These are phyloP conservation scores for Artemisia tridentata DNA, from an alignment of 129 eudicot species.

Conservation along the genomic window DNA sequence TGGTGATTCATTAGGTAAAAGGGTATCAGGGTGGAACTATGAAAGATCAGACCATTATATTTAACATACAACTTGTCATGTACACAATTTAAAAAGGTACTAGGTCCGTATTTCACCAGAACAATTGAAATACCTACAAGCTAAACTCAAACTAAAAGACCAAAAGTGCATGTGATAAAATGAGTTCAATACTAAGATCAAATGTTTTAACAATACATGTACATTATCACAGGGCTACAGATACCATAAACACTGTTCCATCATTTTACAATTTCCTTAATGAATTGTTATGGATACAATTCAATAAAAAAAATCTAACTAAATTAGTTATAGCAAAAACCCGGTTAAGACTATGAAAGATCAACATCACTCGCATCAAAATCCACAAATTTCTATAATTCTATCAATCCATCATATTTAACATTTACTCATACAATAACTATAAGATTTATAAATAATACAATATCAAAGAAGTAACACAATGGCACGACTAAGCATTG, in stretches of 20 bases:
- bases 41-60: no score
- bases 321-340: not conserved
- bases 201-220: no score
- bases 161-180: no score
- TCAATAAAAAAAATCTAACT: not conserved
- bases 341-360: not conserved
- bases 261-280: not conserved
- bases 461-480: not conserved
- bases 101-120: no score
- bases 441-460: not conserved
- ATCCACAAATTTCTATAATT: not conserved
- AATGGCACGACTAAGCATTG: conserved; percentile 7
- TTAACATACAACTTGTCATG: no score
- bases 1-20: no score
- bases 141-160: no score
- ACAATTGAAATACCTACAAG: no score
- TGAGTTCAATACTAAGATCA: no score
- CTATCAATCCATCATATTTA: not conserved
- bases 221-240: not conserved
- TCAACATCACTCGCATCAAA: not conserved
- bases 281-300: not conserved
- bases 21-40: no score
- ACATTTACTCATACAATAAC: not conserved
- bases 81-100: no score
- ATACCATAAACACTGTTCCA: not conserved